phyloP scores from a whole-genome alignment of 2,329 filamentous ascomycete genomes.

The Neofusicoccum umdonicola region DNA sequence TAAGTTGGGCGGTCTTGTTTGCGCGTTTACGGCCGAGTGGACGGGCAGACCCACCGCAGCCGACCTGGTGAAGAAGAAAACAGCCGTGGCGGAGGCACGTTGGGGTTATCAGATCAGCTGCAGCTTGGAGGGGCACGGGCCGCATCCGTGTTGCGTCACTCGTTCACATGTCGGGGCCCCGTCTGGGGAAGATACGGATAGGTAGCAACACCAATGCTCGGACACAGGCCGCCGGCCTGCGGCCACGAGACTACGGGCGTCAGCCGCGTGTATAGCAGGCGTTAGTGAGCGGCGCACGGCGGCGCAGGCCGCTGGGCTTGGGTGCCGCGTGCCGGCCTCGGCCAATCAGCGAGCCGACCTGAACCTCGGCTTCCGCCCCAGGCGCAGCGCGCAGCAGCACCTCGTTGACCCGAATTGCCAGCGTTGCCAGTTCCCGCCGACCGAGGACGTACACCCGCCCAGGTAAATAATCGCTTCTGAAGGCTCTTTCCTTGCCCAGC shows the following conservation, averaged over 20 bases:
- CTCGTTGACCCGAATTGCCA: constrained; percentile 11
- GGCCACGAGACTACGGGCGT: neutral
- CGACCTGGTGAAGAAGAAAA: neutral
- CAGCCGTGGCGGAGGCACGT: neutral
- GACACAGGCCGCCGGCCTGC: neutral
- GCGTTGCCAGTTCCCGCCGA: constrained; percentile 16
- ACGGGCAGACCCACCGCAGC: neutral
- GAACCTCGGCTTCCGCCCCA: constrained; percentile 14
- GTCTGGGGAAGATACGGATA: neutral
- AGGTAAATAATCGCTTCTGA: constrained; percentile 1
- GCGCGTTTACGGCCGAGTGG: neutral
- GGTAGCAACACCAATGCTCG: constrained; percentile 1
- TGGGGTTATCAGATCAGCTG: neutral
- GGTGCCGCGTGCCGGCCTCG: neutral
- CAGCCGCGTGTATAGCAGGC: neutral
- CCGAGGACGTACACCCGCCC: constrained; percentile 9
- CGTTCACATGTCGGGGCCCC: constrained; percentile 13
- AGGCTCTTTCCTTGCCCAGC: neutral
- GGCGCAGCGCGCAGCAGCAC: neutral
- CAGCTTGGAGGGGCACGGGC: neutral
- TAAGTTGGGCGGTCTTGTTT: too few relatives aligned
- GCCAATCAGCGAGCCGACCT: constrained; percentile 1
- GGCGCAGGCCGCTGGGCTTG: neutral
- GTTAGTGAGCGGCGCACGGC: neutral
- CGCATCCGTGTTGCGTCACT: constrained; percentile 7